A percentile compares a stretch with the other conserved stretches of the same genome.
Conservation (phyloP, 129 eudicot species). For the Chrysanthemum seticuspe region DNA sequence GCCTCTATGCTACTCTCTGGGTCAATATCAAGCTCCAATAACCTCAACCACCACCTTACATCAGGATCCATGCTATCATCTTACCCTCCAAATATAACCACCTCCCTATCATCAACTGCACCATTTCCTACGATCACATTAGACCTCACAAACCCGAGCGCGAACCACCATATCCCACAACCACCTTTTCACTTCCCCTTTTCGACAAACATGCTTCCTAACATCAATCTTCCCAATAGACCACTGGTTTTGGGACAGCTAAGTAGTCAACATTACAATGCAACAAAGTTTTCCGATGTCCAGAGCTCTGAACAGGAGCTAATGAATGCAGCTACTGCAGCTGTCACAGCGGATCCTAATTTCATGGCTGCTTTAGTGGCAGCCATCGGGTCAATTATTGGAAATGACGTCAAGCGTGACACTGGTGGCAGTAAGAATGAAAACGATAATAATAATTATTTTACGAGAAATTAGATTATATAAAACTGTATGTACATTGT, state of each 20-base stretch:
- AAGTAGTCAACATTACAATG: constrained; percentile 18
- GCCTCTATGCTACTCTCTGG: constrained; percentile 58
- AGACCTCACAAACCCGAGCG: constrained; percentile 49
- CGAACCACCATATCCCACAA: constrained; percentile 19
- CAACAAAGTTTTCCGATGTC: constrained; percentile 11
- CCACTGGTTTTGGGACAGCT: constrained; percentile 17
- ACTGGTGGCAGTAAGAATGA: constrained; percentile 4
- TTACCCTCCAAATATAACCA: constrained; percentile 41
- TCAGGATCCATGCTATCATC: constrained; percentile 31
- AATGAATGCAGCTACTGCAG: constrained; percentile 48
- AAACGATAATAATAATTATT: constrained; percentile 10
- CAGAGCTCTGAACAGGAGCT: constrained; percentile 28
- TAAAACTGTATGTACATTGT: constrained; percentile 18
- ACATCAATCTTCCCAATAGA: constrained; percentile 1
- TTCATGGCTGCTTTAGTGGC: constrained; percentile 59
- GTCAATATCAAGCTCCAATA: constrained; percentile 40
- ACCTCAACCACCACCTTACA: constrained; percentile 22
- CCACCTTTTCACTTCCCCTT: constrained; percentile 38
- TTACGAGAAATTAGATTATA: background rate
- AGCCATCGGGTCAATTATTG: constrained; percentile 46
- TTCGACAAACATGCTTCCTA: constrained; percentile 20
- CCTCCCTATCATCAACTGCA: constrained; percentile 55
- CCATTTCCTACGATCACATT: constrained; percentile 64
- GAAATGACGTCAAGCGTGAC: constrained; percentile 8
- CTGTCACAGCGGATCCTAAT: constrained; percentile 48